These are phyloP conservation scores for Lasiosphaeria ovina DNA, from an alignment of 495 filamentous ascomycete species.

Conservation along the genomic window DNA sequence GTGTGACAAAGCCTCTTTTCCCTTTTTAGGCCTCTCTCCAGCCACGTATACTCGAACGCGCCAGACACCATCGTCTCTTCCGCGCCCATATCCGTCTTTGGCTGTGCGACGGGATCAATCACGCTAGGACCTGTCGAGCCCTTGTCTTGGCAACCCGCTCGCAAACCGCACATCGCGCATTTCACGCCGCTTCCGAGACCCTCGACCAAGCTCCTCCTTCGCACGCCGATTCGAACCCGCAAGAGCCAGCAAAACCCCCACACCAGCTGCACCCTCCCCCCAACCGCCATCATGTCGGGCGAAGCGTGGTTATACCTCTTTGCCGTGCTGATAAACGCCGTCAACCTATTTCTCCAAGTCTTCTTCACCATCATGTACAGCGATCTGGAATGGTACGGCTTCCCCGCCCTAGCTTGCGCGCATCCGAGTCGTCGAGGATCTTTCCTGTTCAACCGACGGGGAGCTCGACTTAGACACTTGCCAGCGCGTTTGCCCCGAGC, in stretches of 20 bases:
- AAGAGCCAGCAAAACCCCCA: conserved; percentile 6
- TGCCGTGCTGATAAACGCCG: conserved; percentile 98
- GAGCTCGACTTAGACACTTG: too few relatives aligned
- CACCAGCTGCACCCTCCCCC: conserved; percentile 1
- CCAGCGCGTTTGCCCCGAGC: too few relatives aligned
- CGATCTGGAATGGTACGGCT: conserved; percentile 90
- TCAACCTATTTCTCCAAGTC: conserved; percentile 99
- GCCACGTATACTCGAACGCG: conserved; percentile 9
- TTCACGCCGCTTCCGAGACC: background rate
- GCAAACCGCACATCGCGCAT: conserved; percentile 1
- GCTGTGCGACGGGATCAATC: too few relatives aligned
- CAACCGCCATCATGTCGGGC: conserved; percentile 78
- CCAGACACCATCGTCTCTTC: conserved; percentile 1
- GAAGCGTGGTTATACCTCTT: conserved; percentile 99
- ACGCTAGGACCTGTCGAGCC: background rate
- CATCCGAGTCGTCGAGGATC: background rate
- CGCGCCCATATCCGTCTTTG: background rate
- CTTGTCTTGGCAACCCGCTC: background rate
- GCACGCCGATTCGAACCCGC: conserved; percentile 2
- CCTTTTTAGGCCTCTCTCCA: conserved; percentile 15
- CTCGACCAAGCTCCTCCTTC: background rate
- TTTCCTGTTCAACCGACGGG: too few relatives aligned
- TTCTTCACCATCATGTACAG: conserved; percentile 99
- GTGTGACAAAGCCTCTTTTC: conserved; percentile 21
- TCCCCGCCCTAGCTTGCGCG: conserved; percentile 15